Base-by-base conservation (phyloP, 2,329 filamentous ascomycete species). In the Boeremia lycopersici region DNA sequence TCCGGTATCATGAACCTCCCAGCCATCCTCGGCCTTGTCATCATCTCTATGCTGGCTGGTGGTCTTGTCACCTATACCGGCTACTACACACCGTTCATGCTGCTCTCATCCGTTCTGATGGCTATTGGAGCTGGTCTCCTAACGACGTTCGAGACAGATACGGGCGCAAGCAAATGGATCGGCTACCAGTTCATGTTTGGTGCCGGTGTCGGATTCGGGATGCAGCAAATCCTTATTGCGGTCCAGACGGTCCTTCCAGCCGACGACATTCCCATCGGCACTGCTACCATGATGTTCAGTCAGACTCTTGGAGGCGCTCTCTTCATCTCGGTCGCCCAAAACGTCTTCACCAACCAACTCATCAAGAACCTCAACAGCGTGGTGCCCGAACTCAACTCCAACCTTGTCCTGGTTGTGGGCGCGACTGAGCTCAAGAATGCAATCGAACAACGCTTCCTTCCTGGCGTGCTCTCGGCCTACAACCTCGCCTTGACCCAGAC, bases 401-500 rank as follows among this genome's bases (percentile, higher is more conserved):
- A 48, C 11, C 57, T 77, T n/a, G 77, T 83, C 2, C 66, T 80
- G 12, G 63, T 62, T 1, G 76, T 77, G 4, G 83, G 83, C 33
- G 82, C 83, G 1, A 91, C 88, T 0, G 81, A 85, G 41, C 77
- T 93, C 19, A 81, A 82, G 55, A 60, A 68, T 36, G 69, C 77
- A 2, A 83, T 90, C 25, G 76, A 81, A 0, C 60, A 73, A 0
- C 63, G 84, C 55, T 82, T 79, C 53, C 70, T 87, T 4, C 65
- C 71, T 2, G 74, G 77, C 0, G 86, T 92, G 8, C 76, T 86
- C 1, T 59, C 76, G 0, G 87, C 86, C 0, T 91, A 91, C 74
- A 90, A 89, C 66, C 69, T 77, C 23, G 79, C 86, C 0, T 71
- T 91, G 33, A 79, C 80, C 2, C 74, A 81, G 53, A 81, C 82